These are phyloP conservation scores for Puccinellia tenuiflora DNA, from an alignment of 176 grass and related monocot genomes.

Conservation along the genomic window DNA sequence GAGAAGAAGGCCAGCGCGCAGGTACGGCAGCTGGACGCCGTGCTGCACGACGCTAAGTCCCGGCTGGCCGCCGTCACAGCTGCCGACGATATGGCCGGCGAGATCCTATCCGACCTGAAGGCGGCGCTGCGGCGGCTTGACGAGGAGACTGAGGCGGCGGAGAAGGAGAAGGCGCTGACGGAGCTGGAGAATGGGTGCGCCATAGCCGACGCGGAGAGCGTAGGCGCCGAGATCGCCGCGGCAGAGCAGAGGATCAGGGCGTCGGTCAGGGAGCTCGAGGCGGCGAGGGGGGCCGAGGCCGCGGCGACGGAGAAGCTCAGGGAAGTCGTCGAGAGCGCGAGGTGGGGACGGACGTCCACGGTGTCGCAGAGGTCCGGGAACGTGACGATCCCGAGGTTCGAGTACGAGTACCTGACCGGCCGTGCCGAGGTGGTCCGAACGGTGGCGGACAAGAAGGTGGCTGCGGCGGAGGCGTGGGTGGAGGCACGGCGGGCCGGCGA, in stretches of 20 bases:
- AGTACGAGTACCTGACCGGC: slow-evolving; percentile 66
- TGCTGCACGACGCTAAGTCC: slow-evolving; percentile 45
- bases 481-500: slow-evolving; percentile 53
- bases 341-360: background rate
- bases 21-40: slow-evolving; percentile 51
- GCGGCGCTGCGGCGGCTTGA: slow-evolving; percentile 46
- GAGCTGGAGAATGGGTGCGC: slow-evolving; percentile 26
- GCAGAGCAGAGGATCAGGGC: slow-evolving; percentile 26
- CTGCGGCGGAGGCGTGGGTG: slow-evolving; percentile 46
- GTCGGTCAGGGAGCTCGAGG: slow-evolving; percentile 50
- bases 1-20: slow-evolving; percentile 51
- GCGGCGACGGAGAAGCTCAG: slow-evolving; percentile 45
- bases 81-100: slow-evolving; percentile 46
- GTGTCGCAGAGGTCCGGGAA: slow-evolving; percentile 8
- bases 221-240: slow-evolving; percentile 14
- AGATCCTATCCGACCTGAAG: slow-evolving; percentile 37
- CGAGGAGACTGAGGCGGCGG: slow-evolving; percentile 37
- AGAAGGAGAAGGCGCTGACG: slow-evolving; percentile 37
- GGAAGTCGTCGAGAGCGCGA: slow-evolving; percentile 14
- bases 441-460: slow-evolving; percentile 68
- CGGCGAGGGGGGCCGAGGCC: slow-evolving; percentile 40
- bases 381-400: slow-evolving; percentile 53
- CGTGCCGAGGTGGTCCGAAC: slow-evolving; percentile 20
- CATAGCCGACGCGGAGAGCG: slow-evolving; percentile 20
- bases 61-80: slow-evolving; percentile 33